phyloP scores from a whole-genome alignment of 2,329 filamentous ascomycete genomes.

The Trichoderma sp. region DNA sequence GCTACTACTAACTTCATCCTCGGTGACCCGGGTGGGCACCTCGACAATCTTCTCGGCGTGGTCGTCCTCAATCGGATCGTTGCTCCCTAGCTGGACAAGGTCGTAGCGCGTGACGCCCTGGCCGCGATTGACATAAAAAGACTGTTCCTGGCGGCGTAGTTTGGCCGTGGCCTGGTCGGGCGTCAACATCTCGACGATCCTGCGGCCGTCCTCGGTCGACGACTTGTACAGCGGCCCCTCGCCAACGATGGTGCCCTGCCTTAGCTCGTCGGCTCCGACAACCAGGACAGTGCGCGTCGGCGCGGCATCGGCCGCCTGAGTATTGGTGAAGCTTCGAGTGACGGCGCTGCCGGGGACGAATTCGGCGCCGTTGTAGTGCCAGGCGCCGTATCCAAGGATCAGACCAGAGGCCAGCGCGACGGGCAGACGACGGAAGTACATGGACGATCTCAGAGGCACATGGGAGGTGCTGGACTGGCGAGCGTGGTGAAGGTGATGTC shows the following conservation, averaged over 20 bases:
- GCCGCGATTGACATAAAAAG: slow-evolving; percentile 85
- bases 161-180: slow-evolving; percentile 92
- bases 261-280: slow-evolving; percentile 87
- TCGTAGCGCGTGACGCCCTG: slow-evolving; percentile 94
- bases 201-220: slow-evolving; percentile 79
- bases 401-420: slow-evolving; percentile 68
- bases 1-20: slow-evolving; percentile 52
- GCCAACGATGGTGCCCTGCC: slow-evolving; percentile 81
- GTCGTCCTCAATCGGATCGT: slow-evolving; percentile 97
- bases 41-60: slow-evolving; percentile 98
- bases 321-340: slow-evolving; percentile 47
- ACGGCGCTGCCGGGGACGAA: slow-evolving; percentile 33
- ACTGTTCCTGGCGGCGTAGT: slow-evolving; percentile 85
- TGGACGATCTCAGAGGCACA: slow-evolving; percentile 64
- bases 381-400: slow-evolving; percentile 71
- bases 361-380: slow-evolving; percentile 64
- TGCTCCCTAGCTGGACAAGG: slow-evolving; percentile 90
- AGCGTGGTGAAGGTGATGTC: slow-evolving; percentile 34
- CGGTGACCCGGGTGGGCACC: slow-evolving; percentile 62
- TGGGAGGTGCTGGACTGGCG: slow-evolving; percentile 43
- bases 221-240: slow-evolving; percentile 87
- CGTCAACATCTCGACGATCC: slow-evolving; percentile 93
- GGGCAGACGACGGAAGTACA: slow-evolving; percentile 71
- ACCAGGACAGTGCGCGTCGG: slow-evolving; percentile 72
- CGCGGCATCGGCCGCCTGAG: slow-evolving; percentile 40